These are phyloP conservation scores for Maudiozyma saulgeensis DNA, from an alignment of 805 yeast genomes.

Conservation along the genomic window DNA sequence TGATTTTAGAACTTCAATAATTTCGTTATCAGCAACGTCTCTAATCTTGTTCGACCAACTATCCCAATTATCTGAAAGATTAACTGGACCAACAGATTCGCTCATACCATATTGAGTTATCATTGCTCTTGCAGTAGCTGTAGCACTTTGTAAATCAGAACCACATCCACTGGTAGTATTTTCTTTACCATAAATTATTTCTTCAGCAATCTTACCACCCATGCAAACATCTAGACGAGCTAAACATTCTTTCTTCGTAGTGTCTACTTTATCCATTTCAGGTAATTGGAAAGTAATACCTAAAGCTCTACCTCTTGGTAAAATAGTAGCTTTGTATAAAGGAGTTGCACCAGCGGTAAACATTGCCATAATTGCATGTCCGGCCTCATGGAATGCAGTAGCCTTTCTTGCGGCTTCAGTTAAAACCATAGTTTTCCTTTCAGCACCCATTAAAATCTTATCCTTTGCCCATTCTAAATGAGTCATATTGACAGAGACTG, in stretches of 20 bases:
- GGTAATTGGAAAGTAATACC: conserved; percentile 97
- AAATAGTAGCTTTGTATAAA: conserved; percentile 88
- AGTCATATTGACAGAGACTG: conserved; percentile 77
- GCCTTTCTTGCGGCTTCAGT: conserved; percentile 89
- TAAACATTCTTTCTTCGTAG: conserved; percentile 78
- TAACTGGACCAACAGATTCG: conserved; percentile 85
- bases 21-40: conserved; percentile 89
- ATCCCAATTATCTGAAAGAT: conserved; percentile 83
- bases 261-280: conserved; percentile 95
- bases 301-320: conserved; percentile 93
- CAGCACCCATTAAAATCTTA: conserved; percentile 96
- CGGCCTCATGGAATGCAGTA: conserved; percentile 98
- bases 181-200: conserved; percentile 78
- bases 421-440: conserved; percentile 92
- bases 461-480: conserved; percentile 99
- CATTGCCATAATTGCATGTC: conserved; percentile 97
- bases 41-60: conserved; percentile 86
- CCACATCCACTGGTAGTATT: conserved; percentile 95
- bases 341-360: conserved; percentile 92
- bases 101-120: conserved; percentile 96
- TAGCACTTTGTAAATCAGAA: conserved; percentile 82
- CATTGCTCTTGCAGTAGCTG: conserved; percentile 91
- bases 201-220: conserved; percentile 99
- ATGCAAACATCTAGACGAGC: conserved; percentile 93
- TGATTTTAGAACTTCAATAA: conserved; percentile 59